Conservation (phyloP, 352 stramenopile genomes). For the Pythium monospermum region DNA sequence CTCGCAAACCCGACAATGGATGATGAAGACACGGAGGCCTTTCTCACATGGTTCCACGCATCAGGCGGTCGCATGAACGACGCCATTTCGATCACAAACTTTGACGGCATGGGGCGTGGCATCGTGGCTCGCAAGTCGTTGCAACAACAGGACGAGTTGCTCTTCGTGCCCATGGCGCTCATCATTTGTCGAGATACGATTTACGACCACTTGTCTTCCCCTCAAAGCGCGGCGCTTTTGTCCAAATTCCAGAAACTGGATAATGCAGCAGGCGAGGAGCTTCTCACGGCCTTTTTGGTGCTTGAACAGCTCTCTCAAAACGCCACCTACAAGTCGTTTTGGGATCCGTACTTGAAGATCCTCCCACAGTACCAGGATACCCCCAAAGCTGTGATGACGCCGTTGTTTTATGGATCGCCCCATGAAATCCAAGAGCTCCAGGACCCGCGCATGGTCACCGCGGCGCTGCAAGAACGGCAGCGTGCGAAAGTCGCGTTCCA, state of each 20-base stretch:
- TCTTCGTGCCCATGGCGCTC: constrained; percentile 16
- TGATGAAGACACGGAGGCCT: constrained; percentile 4
- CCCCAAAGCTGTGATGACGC: constrained; percentile 15
- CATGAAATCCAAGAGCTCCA: constrained; percentile 32
- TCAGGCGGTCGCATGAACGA: constrained; percentile 12
- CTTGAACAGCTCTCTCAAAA: constrained; percentile 44
- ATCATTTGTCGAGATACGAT: constrained; percentile 24
- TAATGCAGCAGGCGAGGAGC: constrained; percentile 31
- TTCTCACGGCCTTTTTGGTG: constrained; percentile 62
- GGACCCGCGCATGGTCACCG: constrained; percentile 37
- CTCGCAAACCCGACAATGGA: neutral
- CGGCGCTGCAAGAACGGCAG: constrained; percentile 23
- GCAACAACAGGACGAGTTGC: constrained; percentile 7
- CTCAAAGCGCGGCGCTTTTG: constrained; percentile 17
- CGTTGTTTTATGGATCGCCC: constrained; percentile 34
- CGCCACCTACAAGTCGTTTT: constrained; percentile 30
- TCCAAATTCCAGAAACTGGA: constrained; percentile 32
- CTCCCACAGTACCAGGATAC: constrained; percentile 24
- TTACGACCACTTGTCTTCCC: neutral
- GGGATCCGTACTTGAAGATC: constrained; percentile 51
- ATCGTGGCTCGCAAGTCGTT: constrained; percentile 1
- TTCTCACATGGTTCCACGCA: constrained; percentile 41
- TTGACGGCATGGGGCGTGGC: constrained; percentile 17
- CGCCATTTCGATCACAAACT: constrained; percentile 9
- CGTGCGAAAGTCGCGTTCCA: constrained; percentile 26